phyloP scores from a whole-genome alignment of 2,329 filamentous ascomycete genomes.

The Xylaria digitata region DNA sequence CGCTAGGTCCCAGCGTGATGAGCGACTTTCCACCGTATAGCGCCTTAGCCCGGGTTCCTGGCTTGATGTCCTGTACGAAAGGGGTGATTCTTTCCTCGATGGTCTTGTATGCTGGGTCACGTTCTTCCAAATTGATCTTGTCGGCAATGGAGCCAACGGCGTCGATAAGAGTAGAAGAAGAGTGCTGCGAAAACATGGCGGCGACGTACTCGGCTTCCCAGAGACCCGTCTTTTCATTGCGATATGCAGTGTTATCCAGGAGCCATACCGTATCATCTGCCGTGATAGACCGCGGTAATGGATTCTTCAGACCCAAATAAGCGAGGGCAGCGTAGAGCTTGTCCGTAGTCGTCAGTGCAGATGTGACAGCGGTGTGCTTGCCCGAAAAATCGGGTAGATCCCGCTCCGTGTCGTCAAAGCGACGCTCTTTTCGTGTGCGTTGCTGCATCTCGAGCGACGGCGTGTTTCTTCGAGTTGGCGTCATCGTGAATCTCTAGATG shows the following conservation, averaged over 20 bases:
- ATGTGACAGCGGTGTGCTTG: slow-evolving; percentile 42
- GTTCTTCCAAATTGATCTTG: slow-evolving; percentile 72
- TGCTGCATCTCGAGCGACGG: slow-evolving; percentile 59
- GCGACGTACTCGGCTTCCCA: slow-evolving; percentile 89
- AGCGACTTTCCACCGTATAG: slow-evolving; percentile 60
- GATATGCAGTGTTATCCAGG: slow-evolving; percentile 88
- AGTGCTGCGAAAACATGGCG: slow-evolving; percentile 80
- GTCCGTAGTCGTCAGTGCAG: slow-evolving; percentile 41
- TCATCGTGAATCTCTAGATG: slow-evolving; percentile 38
- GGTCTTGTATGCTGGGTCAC: slow-evolving; percentile 67
- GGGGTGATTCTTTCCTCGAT: slow-evolving; percentile 78
- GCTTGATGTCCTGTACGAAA: slow-evolving; percentile 80
- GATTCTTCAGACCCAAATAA: slow-evolving; percentile 65
- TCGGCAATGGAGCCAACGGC: slow-evolving; percentile 77
- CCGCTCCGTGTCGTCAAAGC: slow-evolving; percentile 63
- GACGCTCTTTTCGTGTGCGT: slow-evolving; percentile 60
- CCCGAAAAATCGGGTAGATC: slow-evolving; percentile 55
- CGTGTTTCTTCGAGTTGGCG: slow-evolving; percentile 36
- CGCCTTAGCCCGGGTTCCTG: slow-evolving; percentile 75
- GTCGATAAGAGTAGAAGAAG: slow-evolving; percentile 73
- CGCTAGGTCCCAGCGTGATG: slow-evolving; percentile 74
- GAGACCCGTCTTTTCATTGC: slow-evolving; percentile 56
- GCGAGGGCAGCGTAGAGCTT: slow-evolving; percentile 58
- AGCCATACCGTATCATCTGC: slow-evolving; percentile 83
- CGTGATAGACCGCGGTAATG: slow-evolving; percentile 69